Evolutionary conservation across 2,329 filamentous ascomycete genomes (phyloP).

Genomic region (Trichoderma simmonsii): DNA sequence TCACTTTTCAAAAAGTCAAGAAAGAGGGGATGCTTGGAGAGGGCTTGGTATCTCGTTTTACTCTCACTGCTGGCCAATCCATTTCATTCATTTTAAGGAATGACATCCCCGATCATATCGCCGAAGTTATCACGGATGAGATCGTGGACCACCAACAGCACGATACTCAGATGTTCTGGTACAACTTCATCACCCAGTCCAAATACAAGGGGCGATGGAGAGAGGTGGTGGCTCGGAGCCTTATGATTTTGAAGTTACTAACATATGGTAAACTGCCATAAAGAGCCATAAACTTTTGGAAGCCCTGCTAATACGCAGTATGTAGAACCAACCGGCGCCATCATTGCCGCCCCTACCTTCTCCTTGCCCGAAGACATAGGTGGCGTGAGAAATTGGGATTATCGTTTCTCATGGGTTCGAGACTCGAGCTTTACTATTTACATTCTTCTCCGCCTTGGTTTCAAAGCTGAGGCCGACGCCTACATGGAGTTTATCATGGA

Average conservation of each 20-base stretch:
- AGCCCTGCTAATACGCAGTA: neutral
- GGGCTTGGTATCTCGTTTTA: conserved; percentile 59
- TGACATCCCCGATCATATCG: conserved; percentile 56
- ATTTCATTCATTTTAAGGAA: conserved; percentile 68
- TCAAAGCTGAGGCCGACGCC: conserved; percentile 70
- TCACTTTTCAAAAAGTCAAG: conserved; percentile 54
- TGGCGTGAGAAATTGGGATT: conserved; percentile 66
- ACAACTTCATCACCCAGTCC: conserved; percentile 67
- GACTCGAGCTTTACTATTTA: conserved; percentile 78
- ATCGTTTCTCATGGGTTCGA: conserved; percentile 74
- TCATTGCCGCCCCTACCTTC: conserved; percentile 73
- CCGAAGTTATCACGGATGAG: conserved; percentile 54
- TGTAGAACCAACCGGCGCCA: conserved; percentile 70
- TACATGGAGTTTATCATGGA: conserved; percentile 78
- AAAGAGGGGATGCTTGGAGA: conserved; percentile 55
- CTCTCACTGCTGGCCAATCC: conserved; percentile 62
- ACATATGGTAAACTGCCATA: conserved; percentile 50
- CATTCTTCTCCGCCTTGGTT: conserved; percentile 72
- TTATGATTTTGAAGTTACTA: conserved; percentile 72
- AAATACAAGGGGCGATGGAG: conserved; percentile 70
- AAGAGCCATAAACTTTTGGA: neutral
- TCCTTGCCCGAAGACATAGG: conserved; percentile 73
- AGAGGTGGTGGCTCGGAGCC: conserved; percentile 66
- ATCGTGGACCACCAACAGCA: conserved; percentile 62
- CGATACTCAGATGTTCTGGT: conserved; percentile 70